Percentiles rank a stretch among this genome's conserved stretches.
phyloP scores from a whole-genome alignment of 2,329 filamentous ascomycete genomes.

The Cryoendolithus antarcticus region DNA sequence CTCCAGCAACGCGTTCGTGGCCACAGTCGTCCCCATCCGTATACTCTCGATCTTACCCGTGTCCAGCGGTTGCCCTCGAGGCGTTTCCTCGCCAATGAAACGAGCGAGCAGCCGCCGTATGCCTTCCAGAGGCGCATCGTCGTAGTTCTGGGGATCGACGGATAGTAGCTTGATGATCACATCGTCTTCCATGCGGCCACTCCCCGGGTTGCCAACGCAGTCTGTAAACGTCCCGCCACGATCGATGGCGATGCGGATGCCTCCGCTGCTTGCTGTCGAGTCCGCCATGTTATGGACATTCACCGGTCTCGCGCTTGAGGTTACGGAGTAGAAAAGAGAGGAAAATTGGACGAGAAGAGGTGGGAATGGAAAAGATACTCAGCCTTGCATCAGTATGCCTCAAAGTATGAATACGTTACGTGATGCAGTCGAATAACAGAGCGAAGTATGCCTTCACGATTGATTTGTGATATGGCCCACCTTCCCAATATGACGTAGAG shows the following conservation, averaged over 20 bases:
- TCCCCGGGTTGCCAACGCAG: constrained; percentile 70
- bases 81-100: constrained; percentile 63
- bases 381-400: too few species aligned
- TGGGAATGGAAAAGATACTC: too few species aligned
- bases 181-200: constrained; percentile 56
- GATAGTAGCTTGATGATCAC: constrained; percentile 80
- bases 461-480: too few species aligned
- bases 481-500: too few species aligned
- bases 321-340: too few species aligned
- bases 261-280: constrained; percentile 15
- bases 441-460: too few species aligned
- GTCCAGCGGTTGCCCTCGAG: constrained; percentile 66
- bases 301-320: too few species aligned
- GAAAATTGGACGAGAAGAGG: too few species aligned
- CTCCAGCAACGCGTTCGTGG: constrained; percentile 82
- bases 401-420: too few species aligned
- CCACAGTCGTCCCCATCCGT: constrained; percentile 90
- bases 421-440: too few species aligned
- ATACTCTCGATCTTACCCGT: constrained; percentile 79
- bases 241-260: constrained; percentile 63
- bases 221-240: constrained; percentile 88
- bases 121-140: constrained; percentile 80
- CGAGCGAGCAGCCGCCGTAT: constrained; percentile 74
- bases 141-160: constrained; percentile 80
- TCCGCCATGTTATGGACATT: too few species aligned